Conservation (phyloP, 2,329 filamentous ascomycete genomes). For the Pseudopithomyces chartarum region DNA sequence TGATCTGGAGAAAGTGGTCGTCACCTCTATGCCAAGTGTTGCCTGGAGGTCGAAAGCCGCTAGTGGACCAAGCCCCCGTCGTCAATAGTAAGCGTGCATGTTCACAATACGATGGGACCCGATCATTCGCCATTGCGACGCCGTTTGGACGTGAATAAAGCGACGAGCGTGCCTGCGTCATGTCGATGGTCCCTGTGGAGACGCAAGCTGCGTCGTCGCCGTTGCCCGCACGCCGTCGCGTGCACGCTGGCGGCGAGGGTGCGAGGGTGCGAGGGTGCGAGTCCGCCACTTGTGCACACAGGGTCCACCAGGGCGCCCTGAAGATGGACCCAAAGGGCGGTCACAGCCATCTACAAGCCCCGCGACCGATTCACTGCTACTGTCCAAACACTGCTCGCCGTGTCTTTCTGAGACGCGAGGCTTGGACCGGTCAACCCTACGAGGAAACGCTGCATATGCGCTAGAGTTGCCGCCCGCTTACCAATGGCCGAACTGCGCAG, state of each 20-base stretch:
- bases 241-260: neutral
- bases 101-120: constrained; percentile 21
- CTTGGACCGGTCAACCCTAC: constrained; percentile 16
- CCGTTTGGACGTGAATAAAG: constrained; percentile 21
- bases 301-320: constrained; percentile 6
- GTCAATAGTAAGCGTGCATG: constrained; percentile 21
- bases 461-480: neutral
- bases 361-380: constrained; percentile 1
- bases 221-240: neutral
- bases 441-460: constrained; percentile 12
- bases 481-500: constrained; percentile 2
- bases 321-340: constrained; percentile 22
- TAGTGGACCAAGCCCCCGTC: constrained; percentile 24
- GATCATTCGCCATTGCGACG: constrained; percentile 28
- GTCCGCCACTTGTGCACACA: constrained; percentile 19
- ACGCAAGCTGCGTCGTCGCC: constrained; percentile 11
- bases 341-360: constrained; percentile 6
- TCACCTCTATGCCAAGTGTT: constrained; percentile 19
- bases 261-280: neutral
- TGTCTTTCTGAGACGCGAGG: constrained; percentile 13
- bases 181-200: constrained; percentile 5
- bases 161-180: constrained; percentile 13
- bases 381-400: constrained; percentile 12
- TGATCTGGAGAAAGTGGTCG: constrained; percentile 18
- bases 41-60: constrained; percentile 19